Evolutionary conservation across 306 rosid genomes (phyloP).

Genomic region (Sindora glabra): DNA sequence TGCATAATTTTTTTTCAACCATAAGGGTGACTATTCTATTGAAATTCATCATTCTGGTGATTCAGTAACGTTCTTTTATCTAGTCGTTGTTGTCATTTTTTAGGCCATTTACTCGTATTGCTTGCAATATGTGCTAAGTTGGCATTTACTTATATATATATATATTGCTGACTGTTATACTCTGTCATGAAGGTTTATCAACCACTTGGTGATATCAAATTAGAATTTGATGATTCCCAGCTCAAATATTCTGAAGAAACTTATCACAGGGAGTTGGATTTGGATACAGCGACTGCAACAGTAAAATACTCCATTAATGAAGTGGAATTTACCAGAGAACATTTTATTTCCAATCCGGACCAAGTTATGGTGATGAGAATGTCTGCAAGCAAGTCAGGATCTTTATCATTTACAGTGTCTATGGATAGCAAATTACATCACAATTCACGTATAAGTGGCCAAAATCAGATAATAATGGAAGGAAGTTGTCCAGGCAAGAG

Average conservation of each 20-base stretch:
- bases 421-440: conserved; percentile 72
- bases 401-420: conserved; percentile 61
- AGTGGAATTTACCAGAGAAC: conserved; percentile 71
- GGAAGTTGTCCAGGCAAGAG: conserved; percentile 70
- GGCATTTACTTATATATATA: background rate
- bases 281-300: conserved; percentile 65
- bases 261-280: conserved; percentile 69
- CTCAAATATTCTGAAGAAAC: conserved; percentile 45
- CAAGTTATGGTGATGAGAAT: conserved; percentile 71
- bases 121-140: background rate
- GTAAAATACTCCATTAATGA: conserved; percentile 64
- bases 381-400: conserved; percentile 59
- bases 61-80: background rate
- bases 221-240: conserved; percentile 75
- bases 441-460: conserved; percentile 33
- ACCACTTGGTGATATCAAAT: conserved; percentile 70
- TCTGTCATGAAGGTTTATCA: conserved; percentile 63
- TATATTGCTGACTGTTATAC: conserved; percentile 9
- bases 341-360: conserved; percentile 72
- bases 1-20: background rate
- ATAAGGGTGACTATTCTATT: background rate
- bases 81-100: background rate
- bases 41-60: background rate
- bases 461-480: conserved; percentile 53
- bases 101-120: background rate